A percentile compares a stretch with the other conserved stretches of the same genome.
These are phyloP conservation scores for Paecilomyces sp. DNA, from an alignment of 2,329 filamentous ascomycete genomes.

Conservation along the genomic window DNA sequence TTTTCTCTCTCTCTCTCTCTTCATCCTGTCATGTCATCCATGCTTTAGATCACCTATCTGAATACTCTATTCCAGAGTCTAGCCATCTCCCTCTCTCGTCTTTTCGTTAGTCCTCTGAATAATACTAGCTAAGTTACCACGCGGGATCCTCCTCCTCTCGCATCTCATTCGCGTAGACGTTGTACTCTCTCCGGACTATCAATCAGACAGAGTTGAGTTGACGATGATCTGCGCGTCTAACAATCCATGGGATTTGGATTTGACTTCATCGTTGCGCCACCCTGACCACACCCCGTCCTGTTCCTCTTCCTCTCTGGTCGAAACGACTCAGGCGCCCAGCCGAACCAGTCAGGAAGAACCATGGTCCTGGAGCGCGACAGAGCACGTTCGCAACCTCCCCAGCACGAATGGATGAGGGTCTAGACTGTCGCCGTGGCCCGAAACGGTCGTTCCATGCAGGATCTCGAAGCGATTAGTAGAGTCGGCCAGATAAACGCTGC, in stretches of 20 bases:
- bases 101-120: background rate
- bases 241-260: background rate
- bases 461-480: background rate
- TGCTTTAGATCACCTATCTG: background rate
- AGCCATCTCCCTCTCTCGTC: background rate
- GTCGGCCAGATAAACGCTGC: background rate
- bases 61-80: background rate
- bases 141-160: background rate
- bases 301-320: background rate
- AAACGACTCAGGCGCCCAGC: no score
- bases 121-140: background rate
- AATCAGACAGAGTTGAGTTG: background rate
- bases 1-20: no score
- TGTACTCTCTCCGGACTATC: no score
- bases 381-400: background rate
- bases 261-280: background rate
- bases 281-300: background rate
- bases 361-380: background rate
- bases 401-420: background rate
- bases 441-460: background rate
- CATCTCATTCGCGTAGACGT: background rate
- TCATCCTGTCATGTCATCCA: background rate
- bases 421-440: background rate
- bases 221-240: background rate
- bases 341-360: background rate